Evolutionary conservation across 139 green algal genomes (phyloP).

Genomic region (Penium margaritaceum): DNA sequence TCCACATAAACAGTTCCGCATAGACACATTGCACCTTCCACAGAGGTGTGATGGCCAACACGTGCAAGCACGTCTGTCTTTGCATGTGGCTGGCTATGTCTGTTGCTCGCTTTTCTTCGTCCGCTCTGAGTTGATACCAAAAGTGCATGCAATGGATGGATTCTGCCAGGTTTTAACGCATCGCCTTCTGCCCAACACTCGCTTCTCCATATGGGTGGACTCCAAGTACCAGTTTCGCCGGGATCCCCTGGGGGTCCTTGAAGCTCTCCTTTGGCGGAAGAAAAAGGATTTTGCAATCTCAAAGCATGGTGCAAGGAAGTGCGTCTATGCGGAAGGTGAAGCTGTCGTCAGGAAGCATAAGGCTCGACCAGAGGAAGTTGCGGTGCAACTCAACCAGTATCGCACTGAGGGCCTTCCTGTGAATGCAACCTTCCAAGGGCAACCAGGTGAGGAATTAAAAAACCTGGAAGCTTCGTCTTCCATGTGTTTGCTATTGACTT

Average conservation of each 20-base stretch:
- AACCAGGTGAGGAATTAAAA: conserved; percentile 20
- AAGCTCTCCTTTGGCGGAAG: conserved; percentile 28
- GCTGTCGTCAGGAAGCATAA: conserved; percentile 37
- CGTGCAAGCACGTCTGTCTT: no score
- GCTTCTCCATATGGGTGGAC: conserved; percentile 42
- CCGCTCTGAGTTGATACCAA: no score
- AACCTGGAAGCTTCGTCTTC: no score
- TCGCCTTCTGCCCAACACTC: conserved; percentile 24
- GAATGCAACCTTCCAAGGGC: conserved; percentile 30
- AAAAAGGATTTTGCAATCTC: conserved; percentile 29
- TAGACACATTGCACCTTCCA: conserved; percentile 22
- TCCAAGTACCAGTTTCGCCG: conserved; percentile 39
- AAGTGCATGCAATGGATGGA: no score
- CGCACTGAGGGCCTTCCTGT: conserved; percentile 24
- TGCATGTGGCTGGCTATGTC: no score
- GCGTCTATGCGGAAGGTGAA: conserved; percentile 38
- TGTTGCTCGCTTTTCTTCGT: no score
- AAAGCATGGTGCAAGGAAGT: conserved; percentile 27
- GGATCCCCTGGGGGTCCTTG: conserved; percentile 29
- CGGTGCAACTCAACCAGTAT: conserved; percentile 34
- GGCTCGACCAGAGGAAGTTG: conserved; percentile 31
- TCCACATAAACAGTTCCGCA: no score
- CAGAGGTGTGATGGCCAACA: conserved; percentile 31
- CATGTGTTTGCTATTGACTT: no score
- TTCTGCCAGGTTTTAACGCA: conserved; percentile 25